Base-by-base conservation (phyloP, 2,329 filamentous ascomycete species). In the Xylaria sp. region DNA sequence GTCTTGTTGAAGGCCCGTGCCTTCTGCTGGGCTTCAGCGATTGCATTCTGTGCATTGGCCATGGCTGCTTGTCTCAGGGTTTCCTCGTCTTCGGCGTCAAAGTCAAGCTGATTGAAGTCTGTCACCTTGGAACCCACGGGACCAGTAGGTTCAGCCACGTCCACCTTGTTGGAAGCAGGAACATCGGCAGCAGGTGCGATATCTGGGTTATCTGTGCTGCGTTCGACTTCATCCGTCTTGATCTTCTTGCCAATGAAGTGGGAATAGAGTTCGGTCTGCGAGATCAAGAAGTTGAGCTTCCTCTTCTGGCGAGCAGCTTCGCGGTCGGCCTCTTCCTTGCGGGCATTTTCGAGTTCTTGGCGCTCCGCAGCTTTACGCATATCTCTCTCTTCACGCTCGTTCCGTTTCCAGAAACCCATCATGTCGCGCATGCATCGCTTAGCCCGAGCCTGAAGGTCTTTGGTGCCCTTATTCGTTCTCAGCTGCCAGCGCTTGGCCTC, bases 181-280 rank as follows among this genome's bases (percentile, higher is more conserved):
- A 80, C 74, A 7, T 79, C 80, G 54, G 84, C 81, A 51, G 84
- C 83, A 9, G 85, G 82, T 0, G 85, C 84, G 52, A 90, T 88
- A 50, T 91, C 89, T 7, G 88, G 88, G 72, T 94, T 92, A 72
- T 95, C 92, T 21, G 92, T 95, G 51, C 92, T 94, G 63, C 90
- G 85, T 79, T 99, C 94, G 50, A 97, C 92, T 74, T 98, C 94
- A 70, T 95, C 91, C 1, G 94, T 98, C 81, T 97, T 97, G 79
- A 98, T 96, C 83, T 99, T 99, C 82, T 97, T 96, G 76, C 95
- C 94, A 72, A 99, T 97, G 78, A 99, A 99, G 83, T 99, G 95
- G 43, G 94, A 98, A 82, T 99, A 99, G 53, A 99, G 85, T 76
- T 99, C 95, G 0, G 95, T 99, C 80, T 99, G 95, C 1, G 94